These are phyloP conservation scores for Calonectria montana DNA, from an alignment of 2,329 filamentous ascomycete genomes.

Conservation along the genomic window DNA sequence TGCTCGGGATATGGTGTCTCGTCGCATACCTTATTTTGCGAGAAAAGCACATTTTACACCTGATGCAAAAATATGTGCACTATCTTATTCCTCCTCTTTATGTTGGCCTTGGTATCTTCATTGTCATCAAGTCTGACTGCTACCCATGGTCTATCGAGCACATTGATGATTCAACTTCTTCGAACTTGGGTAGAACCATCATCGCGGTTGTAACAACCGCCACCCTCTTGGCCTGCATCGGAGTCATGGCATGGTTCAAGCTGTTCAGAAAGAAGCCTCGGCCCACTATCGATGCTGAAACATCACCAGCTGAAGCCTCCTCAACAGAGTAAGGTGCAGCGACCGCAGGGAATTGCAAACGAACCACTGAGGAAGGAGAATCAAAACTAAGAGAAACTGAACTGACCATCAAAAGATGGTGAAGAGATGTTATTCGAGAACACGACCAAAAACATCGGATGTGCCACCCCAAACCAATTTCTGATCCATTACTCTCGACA, in stretches of 20 bases:
- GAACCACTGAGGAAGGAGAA: too few relatives aligned
- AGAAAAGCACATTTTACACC: not conserved
- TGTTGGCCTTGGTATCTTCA: not conserved
- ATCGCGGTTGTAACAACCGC: not conserved
- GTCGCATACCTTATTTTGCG: not conserved
- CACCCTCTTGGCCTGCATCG: not conserved
- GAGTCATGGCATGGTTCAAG: not conserved
- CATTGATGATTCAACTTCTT: not conserved
- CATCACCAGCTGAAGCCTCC: too few relatives aligned
- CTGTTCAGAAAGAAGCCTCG: not conserved
- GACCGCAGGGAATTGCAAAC: too few relatives aligned
- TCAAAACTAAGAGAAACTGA: too few relatives aligned
- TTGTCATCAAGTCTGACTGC: not conserved
- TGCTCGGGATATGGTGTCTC: not conserved
- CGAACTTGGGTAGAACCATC: not conserved
- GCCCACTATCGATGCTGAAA: too few relatives aligned
- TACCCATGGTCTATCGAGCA: not conserved
- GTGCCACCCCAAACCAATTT: too few relatives aligned
- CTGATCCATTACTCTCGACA: too few relatives aligned
- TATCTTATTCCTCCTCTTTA: not conserved
- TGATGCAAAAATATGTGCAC: not conserved
- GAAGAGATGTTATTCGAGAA: too few relatives aligned
- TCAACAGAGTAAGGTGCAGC: too few relatives aligned
- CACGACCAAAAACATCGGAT: too few relatives aligned
- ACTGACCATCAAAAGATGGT: too few relatives aligned